phyloP scores from a whole-genome alignment of 148 eudicot species.

The Vaccinium macrocarpon region DNA sequence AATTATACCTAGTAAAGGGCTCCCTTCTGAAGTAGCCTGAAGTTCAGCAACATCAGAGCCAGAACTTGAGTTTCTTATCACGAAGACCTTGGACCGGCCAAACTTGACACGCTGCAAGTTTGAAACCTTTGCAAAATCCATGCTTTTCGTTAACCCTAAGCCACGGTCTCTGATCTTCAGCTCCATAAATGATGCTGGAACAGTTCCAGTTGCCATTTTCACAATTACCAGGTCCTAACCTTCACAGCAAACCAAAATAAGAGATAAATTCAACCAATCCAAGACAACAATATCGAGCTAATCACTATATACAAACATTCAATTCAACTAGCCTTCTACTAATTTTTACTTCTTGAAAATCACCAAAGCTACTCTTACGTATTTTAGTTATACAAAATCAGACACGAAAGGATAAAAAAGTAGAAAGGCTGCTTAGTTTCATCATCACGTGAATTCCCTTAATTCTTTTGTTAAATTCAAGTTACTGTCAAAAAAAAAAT shows the following conservation, averaged over 20 bases:
- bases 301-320: not conserved
- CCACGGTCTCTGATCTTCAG: constrained; percentile 57
- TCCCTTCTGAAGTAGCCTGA: constrained; percentile 86
- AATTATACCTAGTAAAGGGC: constrained; percentile 69
- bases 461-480: not conserved
- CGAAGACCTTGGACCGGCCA: constrained; percentile 43
- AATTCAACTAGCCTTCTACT: not conserved
- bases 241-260: constrained; percentile 25
- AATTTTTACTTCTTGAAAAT: not conserved
- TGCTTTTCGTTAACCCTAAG: constrained; percentile 51
- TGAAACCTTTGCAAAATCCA: constrained; percentile 64
- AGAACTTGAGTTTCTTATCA: constrained; percentile 61
- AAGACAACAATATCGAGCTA: not conserved
- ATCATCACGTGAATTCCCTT: not conserved
- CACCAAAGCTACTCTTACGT: not conserved
- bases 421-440: not conserved
- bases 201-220: constrained; percentile 76
- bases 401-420: not conserved
- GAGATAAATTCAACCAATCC: not conserved
- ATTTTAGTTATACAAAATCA: not conserved
- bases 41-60: constrained; percentile 84
- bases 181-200: constrained; percentile 62
- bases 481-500: not conserved
- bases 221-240: constrained; percentile 25
- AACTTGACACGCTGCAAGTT: constrained; percentile 46